Conservation (phyloP, 345 rosid genomes). For the Corymbia maculata region DNA sequence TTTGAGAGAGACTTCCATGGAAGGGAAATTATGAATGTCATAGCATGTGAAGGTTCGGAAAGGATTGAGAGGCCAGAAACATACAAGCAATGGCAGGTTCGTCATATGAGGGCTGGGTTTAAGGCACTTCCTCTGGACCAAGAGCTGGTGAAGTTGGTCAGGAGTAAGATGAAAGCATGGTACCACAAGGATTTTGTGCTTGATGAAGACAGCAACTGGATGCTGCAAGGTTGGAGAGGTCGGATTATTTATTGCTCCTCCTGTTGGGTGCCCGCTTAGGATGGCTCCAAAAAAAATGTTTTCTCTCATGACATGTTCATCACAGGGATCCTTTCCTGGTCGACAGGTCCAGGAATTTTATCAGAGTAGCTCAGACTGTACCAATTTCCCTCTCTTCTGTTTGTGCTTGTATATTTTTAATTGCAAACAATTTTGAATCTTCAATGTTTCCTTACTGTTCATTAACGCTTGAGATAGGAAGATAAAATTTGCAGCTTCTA, state of each 20-base stretch:
- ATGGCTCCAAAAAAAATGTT: background rate
- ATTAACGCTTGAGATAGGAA: background rate
- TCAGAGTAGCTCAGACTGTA: background rate
- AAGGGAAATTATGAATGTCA: slow-evolving; percentile 44
- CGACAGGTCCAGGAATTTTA: background rate
- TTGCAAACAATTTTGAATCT: background rate
- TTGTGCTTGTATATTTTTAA: background rate
- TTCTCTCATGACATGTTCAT: background rate
- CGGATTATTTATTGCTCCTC: slow-evolving; percentile 48
- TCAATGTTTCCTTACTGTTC: background rate
- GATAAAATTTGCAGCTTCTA: background rate
- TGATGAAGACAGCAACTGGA: slow-evolving; percentile 53
- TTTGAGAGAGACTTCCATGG: slow-evolving; percentile 52
- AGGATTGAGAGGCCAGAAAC: slow-evolving; percentile 83
- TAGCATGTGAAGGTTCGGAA: slow-evolving; percentile 72
- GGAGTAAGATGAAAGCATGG: slow-evolving; percentile 23
- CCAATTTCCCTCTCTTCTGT: background rate
- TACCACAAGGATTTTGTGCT: slow-evolving; percentile 70
- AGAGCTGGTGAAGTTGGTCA: slow-evolving; percentile 20
- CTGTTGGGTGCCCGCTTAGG: slow-evolving; percentile 52
- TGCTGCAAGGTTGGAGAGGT: slow-evolving; percentile 90
- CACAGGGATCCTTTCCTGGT: background rate
- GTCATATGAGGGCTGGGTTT: slow-evolving; percentile 63
- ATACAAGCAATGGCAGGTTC: slow-evolving; percentile 76
- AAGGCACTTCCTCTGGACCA: slow-evolving; percentile 36